phyloP scores from a whole-genome alignment of 2,329 filamentous ascomycete species.

The Didymella pomorum region DNA sequence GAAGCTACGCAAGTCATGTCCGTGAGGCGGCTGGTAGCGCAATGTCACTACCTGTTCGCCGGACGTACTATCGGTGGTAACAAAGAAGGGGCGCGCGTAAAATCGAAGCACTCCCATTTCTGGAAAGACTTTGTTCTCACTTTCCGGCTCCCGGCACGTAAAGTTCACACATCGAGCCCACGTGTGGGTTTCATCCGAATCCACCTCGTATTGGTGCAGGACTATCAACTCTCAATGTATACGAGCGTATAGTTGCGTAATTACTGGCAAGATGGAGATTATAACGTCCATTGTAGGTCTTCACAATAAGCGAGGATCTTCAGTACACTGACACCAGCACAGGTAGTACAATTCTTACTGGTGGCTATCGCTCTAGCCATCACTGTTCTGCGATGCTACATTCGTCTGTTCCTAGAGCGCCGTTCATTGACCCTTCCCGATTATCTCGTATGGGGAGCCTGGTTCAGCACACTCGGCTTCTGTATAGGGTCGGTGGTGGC shows the following conservation, averaged over 20 bases:
- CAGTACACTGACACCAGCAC: slow-evolving; percentile 2
- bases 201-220: not conserved
- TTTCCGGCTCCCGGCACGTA: not conserved
- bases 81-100: slow-evolving; percentile 8
- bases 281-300: slow-evolving; percentile 20
- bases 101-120: slow-evolving; percentile 3
- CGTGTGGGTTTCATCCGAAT: not conserved
- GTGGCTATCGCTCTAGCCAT: slow-evolving; percentile 26
- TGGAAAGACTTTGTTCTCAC: not conserved
- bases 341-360: slow-evolving; percentile 28
- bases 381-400: slow-evolving; percentile 29
- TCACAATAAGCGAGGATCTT: not conserved
- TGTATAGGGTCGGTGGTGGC: slow-evolving; percentile 27
- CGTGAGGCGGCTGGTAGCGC: slow-evolving; percentile 10
- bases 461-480: slow-evolving; percentile 31
- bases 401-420: slow-evolving; percentile 26
- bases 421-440: slow-evolving; percentile 28
- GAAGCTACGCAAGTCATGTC: slow-evolving; percentile 15
- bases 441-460: slow-evolving; percentile 34
- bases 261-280: slow-evolving; percentile 17
- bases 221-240: not conserved
- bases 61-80: not conserved
- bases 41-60: slow-evolving; percentile 5
- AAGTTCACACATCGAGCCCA: not conserved
- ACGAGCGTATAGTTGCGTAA: slow-evolving; percentile 4